Conservation (phyloP, 75 land plant genomes). For the Selaginella tamariscina region DNA sequence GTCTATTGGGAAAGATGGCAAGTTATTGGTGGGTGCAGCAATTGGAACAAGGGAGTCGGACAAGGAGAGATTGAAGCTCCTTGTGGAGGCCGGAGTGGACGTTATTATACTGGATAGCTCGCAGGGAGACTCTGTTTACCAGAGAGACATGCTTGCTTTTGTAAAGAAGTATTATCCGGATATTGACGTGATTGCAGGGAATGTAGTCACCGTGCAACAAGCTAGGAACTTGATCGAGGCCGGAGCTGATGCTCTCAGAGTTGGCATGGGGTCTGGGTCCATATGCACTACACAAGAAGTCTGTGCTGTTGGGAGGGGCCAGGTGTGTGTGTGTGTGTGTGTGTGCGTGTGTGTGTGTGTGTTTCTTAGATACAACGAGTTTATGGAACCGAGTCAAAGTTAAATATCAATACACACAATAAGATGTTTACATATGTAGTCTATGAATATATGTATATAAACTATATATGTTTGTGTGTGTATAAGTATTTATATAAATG, state of each 20-base stretch:
- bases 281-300: slow-evolving; percentile 98
- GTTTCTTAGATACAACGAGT: no score
- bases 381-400: no score
- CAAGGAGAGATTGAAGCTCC: slow-evolving; percentile 58
- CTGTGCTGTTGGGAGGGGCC: slow-evolving; percentile 96
- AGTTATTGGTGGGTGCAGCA: slow-evolving; percentile 79
- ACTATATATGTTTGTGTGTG: slow-evolving; percentile 39
- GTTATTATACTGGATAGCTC: slow-evolving; percentile 88
- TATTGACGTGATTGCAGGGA: slow-evolving; percentile 81
- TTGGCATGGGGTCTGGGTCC: slow-evolving; percentile 99
- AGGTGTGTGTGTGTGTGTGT: slow-evolving; percentile 34
- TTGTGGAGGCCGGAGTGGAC: slow-evolving; percentile 73
- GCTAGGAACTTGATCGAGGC: slow-evolving; percentile 81
- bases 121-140: slow-evolving; percentile 93
- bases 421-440: no score
- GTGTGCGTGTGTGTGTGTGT: no score
- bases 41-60: slow-evolving; percentile 83
- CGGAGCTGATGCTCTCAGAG: slow-evolving; percentile 84
- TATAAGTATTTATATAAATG: background rate
- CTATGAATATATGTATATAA: no score
- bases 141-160: slow-evolving; percentile 76
- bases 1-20: slow-evolving; percentile 58
- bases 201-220: slow-evolving; percentile 67
- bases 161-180: slow-evolving; percentile 52
- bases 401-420: no score